Percentiles rank a stretch among this genome's conserved stretches.
These are phyloP conservation scores for Conticribra weissflogii DNA, from an alignment of 108 stramenopile genomes.

Conservation along the genomic window DNA sequence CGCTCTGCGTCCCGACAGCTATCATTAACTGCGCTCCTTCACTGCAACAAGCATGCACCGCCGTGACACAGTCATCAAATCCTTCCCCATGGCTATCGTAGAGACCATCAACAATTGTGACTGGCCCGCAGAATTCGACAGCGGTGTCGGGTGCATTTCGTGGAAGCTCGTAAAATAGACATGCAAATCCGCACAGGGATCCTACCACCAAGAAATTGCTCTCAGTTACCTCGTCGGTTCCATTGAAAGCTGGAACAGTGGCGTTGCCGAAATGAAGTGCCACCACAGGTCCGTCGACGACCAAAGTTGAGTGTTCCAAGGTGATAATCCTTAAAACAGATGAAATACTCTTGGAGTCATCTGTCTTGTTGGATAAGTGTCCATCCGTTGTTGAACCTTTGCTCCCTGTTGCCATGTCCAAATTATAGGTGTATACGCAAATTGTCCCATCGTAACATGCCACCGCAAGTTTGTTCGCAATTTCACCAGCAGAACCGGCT, in stretches of 20 bases:
- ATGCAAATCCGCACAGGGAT: slow-evolving; percentile 52
- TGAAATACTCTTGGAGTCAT: background rate
- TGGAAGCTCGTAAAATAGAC: slow-evolving; percentile 44
- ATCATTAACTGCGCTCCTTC: slow-evolving; percentile 1
- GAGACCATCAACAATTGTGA: slow-evolving; percentile 45
- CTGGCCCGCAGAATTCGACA: slow-evolving; percentile 35
- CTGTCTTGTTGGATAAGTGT: background rate
- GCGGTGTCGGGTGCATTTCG: background rate
- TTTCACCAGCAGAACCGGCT: background rate
- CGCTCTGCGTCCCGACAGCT: slow-evolving; percentile 40
- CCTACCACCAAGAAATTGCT: slow-evolving; percentile 41
- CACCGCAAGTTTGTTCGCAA: slow-evolving; percentile 26
- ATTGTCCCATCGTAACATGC: slow-evolving; percentile 46
- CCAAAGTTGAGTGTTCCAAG: slow-evolving; percentile 27
- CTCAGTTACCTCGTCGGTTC: background rate
- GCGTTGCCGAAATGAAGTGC: slow-evolving; percentile 40
- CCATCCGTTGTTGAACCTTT: background rate
- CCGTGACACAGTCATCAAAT: slow-evolving; percentile 40
- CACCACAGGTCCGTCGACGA: slow-evolving; percentile 45
- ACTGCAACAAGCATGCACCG: slow-evolving; percentile 26
- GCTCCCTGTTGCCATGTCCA: background rate
- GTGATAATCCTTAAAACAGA: background rate
- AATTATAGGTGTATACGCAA: slow-evolving; percentile 28
- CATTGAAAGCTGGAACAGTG: background rate
- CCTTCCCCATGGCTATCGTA: slow-evolving; percentile 23